Evolutionary conservation across 2,329 filamentous ascomycete species (phyloP).

Genomic region (Neonectria sp.): DNA sequence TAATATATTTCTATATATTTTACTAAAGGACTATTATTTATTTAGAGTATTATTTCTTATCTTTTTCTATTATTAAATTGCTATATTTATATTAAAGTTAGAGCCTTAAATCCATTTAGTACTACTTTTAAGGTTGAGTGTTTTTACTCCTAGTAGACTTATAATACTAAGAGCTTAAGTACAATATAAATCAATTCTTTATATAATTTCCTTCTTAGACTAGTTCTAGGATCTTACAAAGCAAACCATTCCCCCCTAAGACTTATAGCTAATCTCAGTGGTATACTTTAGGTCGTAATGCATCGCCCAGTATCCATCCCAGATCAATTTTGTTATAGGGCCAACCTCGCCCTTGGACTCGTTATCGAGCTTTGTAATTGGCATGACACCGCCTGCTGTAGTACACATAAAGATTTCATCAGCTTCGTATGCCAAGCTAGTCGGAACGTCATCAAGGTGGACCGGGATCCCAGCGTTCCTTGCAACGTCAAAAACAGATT

Average conservation of each 20-base stretch:
- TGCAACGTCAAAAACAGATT: conserved; percentile 63
- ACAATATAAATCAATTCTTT: not conserved
- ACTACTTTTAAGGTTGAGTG: not conserved
- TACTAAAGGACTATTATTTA: too few species aligned
- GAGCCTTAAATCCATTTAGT: not conserved
- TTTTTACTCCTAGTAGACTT: not conserved
- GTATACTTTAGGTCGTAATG: conserved; percentile 58
- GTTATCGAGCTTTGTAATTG: conserved; percentile 63
- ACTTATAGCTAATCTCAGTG: conserved; percentile 51
- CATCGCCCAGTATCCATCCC: conserved; percentile 66
- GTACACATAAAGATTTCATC: conserved; percentile 69
- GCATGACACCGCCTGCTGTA: conserved; percentile 68
- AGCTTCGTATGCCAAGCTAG: conserved; percentile 56
- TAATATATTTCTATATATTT: too few species aligned
- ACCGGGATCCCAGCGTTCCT: conserved; percentile 51
- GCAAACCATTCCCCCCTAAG: not conserved
- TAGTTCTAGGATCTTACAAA: not conserved
- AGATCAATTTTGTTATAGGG: conserved; percentile 62
- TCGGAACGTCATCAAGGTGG: conserved; percentile 58
- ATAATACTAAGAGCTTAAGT: not conserved
- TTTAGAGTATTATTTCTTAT: too few species aligned
- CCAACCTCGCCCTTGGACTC: conserved; percentile 58
- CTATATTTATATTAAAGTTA: not conserved
- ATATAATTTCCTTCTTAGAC: not conserved
- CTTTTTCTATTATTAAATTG: not conserved